Conservation (phyloP, 139 green algal species). For the Zygnema circumcarinatum region DNA sequence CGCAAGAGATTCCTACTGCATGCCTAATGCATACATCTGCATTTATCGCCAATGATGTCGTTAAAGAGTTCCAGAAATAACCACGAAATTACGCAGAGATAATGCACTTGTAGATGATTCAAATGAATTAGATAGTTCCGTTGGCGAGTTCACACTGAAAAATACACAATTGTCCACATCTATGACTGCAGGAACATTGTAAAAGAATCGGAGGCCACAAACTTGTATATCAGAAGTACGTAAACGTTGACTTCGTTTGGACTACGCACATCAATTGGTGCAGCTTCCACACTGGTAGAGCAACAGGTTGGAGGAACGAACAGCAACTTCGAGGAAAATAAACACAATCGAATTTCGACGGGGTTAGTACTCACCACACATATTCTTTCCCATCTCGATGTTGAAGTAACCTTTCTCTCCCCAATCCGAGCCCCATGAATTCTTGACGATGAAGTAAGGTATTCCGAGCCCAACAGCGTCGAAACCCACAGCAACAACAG, state of each 20-base stretch:
- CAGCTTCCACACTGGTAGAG: too few species aligned
- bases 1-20: background rate
- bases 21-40: background rate
- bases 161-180: too few species aligned
- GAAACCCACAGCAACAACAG: conserved; percentile 64
- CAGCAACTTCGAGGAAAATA: background rate
- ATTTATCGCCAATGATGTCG: background rate
- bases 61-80: background rate
- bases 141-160: too few species aligned
- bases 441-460: conserved; percentile 65
- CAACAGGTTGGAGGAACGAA: too few species aligned
- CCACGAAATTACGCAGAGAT: too few species aligned
- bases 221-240: too few species aligned
- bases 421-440: conserved; percentile 60
- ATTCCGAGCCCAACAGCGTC: conserved; percentile 4
- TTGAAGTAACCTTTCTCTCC: conserved; percentile 61
- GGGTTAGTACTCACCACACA: conserved; percentile 30
- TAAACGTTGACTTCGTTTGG: too few species aligned
- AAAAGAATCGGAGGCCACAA: too few species aligned
- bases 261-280: too few species aligned
- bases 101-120: too few species aligned
- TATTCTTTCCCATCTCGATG: conserved; percentile 44
- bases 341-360: background rate
- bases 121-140: too few species aligned
- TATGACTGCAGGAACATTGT: too few species aligned